Evolutionary conservation across 2,329 filamentous ascomycete species (phyloP), one percentile per base, ranked within the genome.

Genomic region (Phialocephala sp.): DNA sequence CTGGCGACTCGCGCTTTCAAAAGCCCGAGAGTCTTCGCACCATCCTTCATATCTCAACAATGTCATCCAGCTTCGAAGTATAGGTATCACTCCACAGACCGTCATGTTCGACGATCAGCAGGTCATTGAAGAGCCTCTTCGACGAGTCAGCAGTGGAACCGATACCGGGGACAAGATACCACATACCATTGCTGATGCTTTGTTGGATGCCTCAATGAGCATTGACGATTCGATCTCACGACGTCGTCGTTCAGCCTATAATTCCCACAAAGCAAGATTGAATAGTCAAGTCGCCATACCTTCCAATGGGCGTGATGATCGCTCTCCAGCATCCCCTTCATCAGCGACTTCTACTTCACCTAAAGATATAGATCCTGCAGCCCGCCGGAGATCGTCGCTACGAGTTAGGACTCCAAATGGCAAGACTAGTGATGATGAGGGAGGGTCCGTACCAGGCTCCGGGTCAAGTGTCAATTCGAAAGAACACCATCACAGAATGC

Each of bases 191-290:
- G 88, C 92, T 3, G 94, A 98, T 78, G 95, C 95, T 6, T 82
- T 98, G 18, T 83, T 97, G 36, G 95, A 98, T 77, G 95, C 95
- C 8, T 96, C 93, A 0, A 94, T 92, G 80, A 93, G 91, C 0
- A 93, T 95, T 68, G 91, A 94, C 73, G 89, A 91, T 69, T 82
- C 88, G 0, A 78, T 86, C 8, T 80, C 86, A 2, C 84, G 82
- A 74, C 82, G 82, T 69, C 82, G 82, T 61, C 81, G 82, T 36
- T 81, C 82, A 15, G 83, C 83, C 0, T 73, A 82, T n/a, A 86
- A 86, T 67, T 80, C 72, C 14, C 84, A 86, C 69, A 81, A 79
- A 64, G 79, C 81, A 32, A 80, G 83, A 32, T 75, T 83, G 36
- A 78, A 76, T 58, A 79, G 76, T 55, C 70, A 71, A 47, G 58